phyloP scores from a whole-genome alignment of 2,329 filamentous ascomycete species.

The Fusarium euwallaceae region DNA sequence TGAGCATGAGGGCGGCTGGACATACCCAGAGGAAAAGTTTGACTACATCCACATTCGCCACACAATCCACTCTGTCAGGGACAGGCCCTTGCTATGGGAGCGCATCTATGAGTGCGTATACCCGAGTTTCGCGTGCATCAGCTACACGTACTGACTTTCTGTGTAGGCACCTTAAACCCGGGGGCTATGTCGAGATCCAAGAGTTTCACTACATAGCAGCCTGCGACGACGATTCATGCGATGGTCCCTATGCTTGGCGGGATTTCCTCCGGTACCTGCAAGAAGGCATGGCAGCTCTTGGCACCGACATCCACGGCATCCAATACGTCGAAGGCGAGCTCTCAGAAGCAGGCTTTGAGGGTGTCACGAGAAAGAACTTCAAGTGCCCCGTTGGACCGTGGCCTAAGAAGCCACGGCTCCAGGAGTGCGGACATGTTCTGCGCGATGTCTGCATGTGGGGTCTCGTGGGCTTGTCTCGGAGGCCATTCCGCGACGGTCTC shows the following conservation, averaged over 20 bases:
- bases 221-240: slow-evolving; percentile 61
- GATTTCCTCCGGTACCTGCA: slow-evolving; percentile 60
- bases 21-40: slow-evolving; percentile 59
- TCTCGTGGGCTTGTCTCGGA: slow-evolving; percentile 54
- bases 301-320: slow-evolving; percentile 59
- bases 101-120: slow-evolving; percentile 57
- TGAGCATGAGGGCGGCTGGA: slow-evolving; percentile 64
- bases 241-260: slow-evolving; percentile 60
- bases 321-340: slow-evolving; percentile 53
- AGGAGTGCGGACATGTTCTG: slow-evolving; percentile 61
- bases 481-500: slow-evolving; percentile 56
- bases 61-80: slow-evolving; percentile 59
- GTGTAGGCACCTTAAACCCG: slow-evolving; percentile 63
- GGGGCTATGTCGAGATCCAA: slow-evolving; percentile 64
- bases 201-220: slow-evolving; percentile 58
- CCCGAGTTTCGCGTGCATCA: background rate
- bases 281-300: slow-evolving; percentile 57
- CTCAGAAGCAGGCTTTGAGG: slow-evolving; percentile 57
- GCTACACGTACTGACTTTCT: background rate
- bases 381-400: slow-evolving; percentile 65
- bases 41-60: slow-evolving; percentile 66
- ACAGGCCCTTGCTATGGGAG: slow-evolving; percentile 57
- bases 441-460: slow-evolving; percentile 58
- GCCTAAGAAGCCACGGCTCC: slow-evolving; percentile 58
- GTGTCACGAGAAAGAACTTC: slow-evolving; percentile 56